phyloP scores from a whole-genome alignment of 345 rosid species.

The Populus deltoides region DNA sequence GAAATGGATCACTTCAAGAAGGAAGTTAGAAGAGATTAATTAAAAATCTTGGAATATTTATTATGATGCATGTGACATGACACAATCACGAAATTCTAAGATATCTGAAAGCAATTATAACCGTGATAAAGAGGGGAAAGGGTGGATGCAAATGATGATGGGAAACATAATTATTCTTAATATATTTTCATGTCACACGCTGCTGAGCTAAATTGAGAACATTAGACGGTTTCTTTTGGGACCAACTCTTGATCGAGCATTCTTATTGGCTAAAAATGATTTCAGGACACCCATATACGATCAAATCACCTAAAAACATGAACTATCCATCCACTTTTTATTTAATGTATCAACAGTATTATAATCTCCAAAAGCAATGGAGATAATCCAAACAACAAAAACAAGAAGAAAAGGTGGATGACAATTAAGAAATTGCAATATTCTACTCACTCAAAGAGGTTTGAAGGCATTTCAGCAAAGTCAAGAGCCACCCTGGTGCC shows the following conservation, averaged over 20 bases:
- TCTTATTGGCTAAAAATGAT: background rate
- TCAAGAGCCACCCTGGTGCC: conserved; percentile 93
- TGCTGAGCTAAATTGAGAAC: background rate
- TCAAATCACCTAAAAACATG: too few relatives aligned
- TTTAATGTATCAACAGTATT: background rate
- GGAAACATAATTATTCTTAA: too few relatives aligned
- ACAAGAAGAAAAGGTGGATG: conserved; percentile 5
- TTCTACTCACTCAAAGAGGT: conserved; percentile 89
- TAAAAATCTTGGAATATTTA: background rate
- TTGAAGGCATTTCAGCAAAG: conserved; percentile 92
- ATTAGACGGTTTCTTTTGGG: background rate
- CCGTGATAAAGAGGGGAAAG: too few relatives aligned
- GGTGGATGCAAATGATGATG: too few relatives aligned
- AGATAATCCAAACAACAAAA: background rate
- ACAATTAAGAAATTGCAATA: conserved; percentile 2
- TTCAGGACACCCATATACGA: background rate
- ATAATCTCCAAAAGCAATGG: background rate
- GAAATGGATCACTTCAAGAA: background rate
- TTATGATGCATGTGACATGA: background rate
- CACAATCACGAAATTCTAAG: too few relatives aligned
- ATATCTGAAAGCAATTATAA: too few relatives aligned
- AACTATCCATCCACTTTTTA: background rate
- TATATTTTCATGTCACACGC: too few relatives aligned
- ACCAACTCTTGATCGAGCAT: background rate
- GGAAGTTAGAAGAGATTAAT: background rate